A percentile compares a stretch with the other conserved stretches of the same genome.
Evolutionary conservation across 192 early-diverging fungal species (phyloP).

Genomic region (Coemansia sp.): DNA sequence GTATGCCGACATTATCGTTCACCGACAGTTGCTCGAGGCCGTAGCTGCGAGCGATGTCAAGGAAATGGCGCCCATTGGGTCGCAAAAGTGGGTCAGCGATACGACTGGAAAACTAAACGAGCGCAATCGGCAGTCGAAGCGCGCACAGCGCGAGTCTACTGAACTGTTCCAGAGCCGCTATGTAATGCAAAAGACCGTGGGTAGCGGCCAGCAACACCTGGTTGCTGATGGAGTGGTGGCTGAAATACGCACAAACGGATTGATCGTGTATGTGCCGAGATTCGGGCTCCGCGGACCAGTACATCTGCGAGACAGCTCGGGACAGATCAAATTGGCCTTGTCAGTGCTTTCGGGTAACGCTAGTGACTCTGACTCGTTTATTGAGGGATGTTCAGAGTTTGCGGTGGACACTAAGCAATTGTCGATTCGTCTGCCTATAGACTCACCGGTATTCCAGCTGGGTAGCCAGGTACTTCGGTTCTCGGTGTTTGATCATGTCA

Average conservation of each 20-base stretch:
- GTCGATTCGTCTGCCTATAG: slow-evolving; percentile 37
- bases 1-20: slow-evolving; percentile 82
- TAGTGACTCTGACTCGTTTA: slow-evolving; percentile 52
- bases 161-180: slow-evolving; percentile 82
- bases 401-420: slow-evolving; percentile 34
- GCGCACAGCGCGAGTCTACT: slow-evolving; percentile 79
- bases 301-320: slow-evolving; percentile 65
- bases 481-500: slow-evolving; percentile 68
- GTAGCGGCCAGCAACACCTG: slow-evolving; percentile 40
- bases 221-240: slow-evolving; percentile 69
- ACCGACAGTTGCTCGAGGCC: slow-evolving; percentile 67
- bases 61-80: background rate
- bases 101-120: slow-evolving; percentile 65
- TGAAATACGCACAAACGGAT: slow-evolving; percentile 73
- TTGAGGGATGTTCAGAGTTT: slow-evolving; percentile 60
- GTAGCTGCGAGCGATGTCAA: slow-evolving; percentile 17
- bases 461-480: slow-evolving; percentile 55
- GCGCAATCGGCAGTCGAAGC: slow-evolving; percentile 71
- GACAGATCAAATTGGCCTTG: slow-evolving; percentile 60
- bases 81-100: slow-evolving; percentile 37
- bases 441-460: slow-evolving; percentile 35
- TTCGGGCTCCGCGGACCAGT: slow-evolving; percentile 76
- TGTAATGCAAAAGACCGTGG: slow-evolving; percentile 58
- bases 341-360: slow-evolving; percentile 62
- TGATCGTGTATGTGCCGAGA: slow-evolving; percentile 55